phyloP scores from a whole-genome alignment of 2,329 filamentous ascomycete species.

The Xylariomycetidae sp. region DNA sequence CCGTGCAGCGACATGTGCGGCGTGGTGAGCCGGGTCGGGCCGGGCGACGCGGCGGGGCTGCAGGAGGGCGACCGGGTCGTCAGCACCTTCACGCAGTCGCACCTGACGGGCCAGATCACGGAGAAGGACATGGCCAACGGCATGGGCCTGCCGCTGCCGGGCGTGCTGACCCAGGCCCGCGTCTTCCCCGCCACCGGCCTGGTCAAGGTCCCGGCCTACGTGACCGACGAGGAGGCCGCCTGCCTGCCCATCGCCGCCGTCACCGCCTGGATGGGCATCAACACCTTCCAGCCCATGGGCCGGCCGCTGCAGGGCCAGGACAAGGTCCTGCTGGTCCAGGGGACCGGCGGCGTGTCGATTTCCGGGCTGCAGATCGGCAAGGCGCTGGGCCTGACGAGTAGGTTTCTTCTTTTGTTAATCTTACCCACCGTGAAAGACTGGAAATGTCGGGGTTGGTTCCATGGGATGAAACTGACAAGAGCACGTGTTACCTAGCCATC shows the following conservation, averaged over 20 bases:
- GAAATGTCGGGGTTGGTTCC: too few species aligned
- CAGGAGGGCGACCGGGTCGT: constrained; percentile 59
- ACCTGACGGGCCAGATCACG: constrained; percentile 53
- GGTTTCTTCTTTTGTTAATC: too few species aligned
- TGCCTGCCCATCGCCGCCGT: constrained; percentile 56
- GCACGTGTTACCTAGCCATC: constrained; percentile 13
- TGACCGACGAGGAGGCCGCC: constrained; percentile 53
- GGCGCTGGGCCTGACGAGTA: constrained; percentile 42
- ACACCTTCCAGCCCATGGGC: constrained; percentile 50
- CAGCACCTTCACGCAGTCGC: constrained; percentile 54
- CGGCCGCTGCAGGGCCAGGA: constrained; percentile 37
- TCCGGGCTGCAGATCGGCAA: constrained; percentile 48
- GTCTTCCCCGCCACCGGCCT: constrained; percentile 52
- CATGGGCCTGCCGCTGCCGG: constrained; percentile 54
- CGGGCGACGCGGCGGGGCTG: constrained; percentile 35
- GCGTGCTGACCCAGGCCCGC: constrained; percentile 53
- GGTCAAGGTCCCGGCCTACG: constrained; percentile 49
- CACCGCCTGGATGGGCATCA: constrained; percentile 61
- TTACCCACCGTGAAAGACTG: too few species aligned
- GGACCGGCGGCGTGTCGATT: constrained; percentile 48
- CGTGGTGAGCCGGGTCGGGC: constrained; percentile 44
- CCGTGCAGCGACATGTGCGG: constrained; percentile 69
- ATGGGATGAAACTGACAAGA: too few species aligned
- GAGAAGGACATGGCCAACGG: constrained; percentile 49
- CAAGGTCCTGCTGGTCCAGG: constrained; percentile 45